Evolutionary conservation across 2,329 filamentous ascomycete species (phyloP).

Genomic region (Fusarium hostae): DNA sequence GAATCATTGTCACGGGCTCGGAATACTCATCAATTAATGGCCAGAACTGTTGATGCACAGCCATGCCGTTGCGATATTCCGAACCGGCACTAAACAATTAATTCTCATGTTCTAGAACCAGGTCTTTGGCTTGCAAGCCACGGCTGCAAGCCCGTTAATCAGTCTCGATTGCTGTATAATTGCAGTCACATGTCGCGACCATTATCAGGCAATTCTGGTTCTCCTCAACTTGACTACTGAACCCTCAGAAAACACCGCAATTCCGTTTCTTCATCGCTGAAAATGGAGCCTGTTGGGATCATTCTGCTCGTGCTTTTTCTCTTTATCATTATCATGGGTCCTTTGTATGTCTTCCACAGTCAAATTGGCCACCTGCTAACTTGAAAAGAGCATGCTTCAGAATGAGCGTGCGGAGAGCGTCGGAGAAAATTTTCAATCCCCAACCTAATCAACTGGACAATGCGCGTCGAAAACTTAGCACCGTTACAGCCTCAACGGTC

Average conservation of each 20-base stretch:
- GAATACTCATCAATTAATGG: not conserved
- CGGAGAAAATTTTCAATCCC: conserved; percentile 33
- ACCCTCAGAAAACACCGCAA: conserved; percentile 1
- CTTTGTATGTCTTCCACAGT: conserved; percentile 25
- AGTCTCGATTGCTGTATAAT: not conserved
- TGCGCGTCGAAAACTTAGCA: conserved; percentile 46
- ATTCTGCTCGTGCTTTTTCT: conserved; percentile 41
- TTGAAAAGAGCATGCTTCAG: conserved; percentile 33
- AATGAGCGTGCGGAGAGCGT: conserved; percentile 18
- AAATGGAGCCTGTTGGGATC: conserved; percentile 44
- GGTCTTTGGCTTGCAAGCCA: conserved; percentile 18
- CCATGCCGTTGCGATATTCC: not conserved
- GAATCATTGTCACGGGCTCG: conserved; percentile 11
- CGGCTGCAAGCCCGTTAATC: conserved; percentile 9
- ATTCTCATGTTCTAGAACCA: conserved; percentile 22
- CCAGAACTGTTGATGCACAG: conserved; percentile 4
- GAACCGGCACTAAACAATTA: not conserved
- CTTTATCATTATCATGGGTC: conserved; percentile 35
- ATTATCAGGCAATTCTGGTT: not conserved
- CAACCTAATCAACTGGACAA: conserved; percentile 36
- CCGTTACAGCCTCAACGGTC: conserved; percentile 43
- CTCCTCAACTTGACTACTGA: not conserved
- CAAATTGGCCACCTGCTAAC: not conserved
- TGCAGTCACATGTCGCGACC: conserved; percentile 1
- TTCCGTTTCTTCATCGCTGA: not conserved